Conservation (phyloP, 2,329 filamentous ascomycete species). For the Metarhizium humberi region DNA sequence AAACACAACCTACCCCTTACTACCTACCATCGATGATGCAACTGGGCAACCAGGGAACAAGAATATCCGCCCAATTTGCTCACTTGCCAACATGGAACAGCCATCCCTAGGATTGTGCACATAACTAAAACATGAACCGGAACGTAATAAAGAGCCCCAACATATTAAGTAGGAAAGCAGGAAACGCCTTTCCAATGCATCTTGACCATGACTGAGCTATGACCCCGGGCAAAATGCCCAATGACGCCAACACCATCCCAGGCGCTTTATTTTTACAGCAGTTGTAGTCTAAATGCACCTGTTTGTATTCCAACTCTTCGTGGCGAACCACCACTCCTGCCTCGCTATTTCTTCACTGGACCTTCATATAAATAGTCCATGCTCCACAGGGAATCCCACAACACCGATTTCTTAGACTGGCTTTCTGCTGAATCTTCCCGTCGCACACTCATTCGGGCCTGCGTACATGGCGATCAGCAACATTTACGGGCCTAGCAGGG, state of each 20-base stretch:
- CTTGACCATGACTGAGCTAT: neutral
- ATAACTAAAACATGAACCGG: neutral
- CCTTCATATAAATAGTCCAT: constrained; percentile 48
- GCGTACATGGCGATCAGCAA: constrained; percentile 9
- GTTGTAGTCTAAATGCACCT: neutral
- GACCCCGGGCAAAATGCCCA: neutral
- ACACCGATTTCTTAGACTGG: constrained; percentile 40
- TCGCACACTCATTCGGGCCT: constrained; percentile 20
- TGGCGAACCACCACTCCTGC: neutral
- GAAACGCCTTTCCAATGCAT: neutral
- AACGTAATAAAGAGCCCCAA: neutral
- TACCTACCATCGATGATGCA: neutral
- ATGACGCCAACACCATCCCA: constrained; percentile 1
- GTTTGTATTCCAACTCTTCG: neutral
- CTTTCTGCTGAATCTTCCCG: constrained; percentile 31
- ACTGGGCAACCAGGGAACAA: too few relatives aligned
- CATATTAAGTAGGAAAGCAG: neutral
- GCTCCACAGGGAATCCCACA: constrained; percentile 56
- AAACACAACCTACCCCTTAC: neutral
- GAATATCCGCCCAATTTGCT: neutral
- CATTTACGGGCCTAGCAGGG: constrained; percentile 37
- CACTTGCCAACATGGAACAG: neutral
- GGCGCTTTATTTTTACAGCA: neutral
- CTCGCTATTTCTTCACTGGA: constrained; percentile 16
- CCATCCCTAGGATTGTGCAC: neutral